These are phyloP conservation scores for Platanus orientalis DNA, from an alignment of 164 flowering plant species.

Conservation along the genomic window DNA sequence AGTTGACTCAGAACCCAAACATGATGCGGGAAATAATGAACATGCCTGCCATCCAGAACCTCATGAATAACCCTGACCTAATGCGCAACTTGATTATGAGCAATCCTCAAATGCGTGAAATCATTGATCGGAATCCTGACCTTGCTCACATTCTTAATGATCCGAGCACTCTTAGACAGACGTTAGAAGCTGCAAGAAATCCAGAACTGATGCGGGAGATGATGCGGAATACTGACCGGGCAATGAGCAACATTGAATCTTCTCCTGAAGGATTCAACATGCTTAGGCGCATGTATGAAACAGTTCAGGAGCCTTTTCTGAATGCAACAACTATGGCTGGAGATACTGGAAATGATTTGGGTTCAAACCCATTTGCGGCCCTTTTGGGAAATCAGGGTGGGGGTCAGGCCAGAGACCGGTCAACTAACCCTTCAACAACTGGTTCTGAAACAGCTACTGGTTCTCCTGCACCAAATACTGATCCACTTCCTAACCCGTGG, in stretches of 20 bases:
- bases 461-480: slow-evolving; percentile 64
- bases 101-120: slow-evolving; percentile 42
- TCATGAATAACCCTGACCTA: slow-evolving; percentile 48
- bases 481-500: slow-evolving; percentile 97
- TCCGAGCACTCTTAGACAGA: slow-evolving; percentile 76
- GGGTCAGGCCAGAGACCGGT: slow-evolving; percentile 31
- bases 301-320: slow-evolving; percentile 89
- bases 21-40: slow-evolving; percentile 53
- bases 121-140: slow-evolving; percentile 43
- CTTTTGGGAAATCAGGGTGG: slow-evolving; percentile 63
- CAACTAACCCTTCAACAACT: slow-evolving; percentile 42
- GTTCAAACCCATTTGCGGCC: slow-evolving; percentile 78
- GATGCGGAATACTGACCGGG: slow-evolving; percentile 97
- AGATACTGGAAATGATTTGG: slow-evolving; percentile 45
- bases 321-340: slow-evolving; percentile 88
- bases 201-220: slow-evolving; percentile 98
- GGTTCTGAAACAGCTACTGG: slow-evolving; percentile 47
- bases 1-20: slow-evolving; percentile 43
- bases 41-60: slow-evolving; percentile 40
- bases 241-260: slow-evolving; percentile 95
- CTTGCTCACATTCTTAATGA: slow-evolving; percentile 84
- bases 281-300: slow-evolving; percentile 98
- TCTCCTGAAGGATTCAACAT: slow-evolving; percentile 96
- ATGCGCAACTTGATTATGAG: slow-evolving; percentile 40
- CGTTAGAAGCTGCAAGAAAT: slow-evolving; percentile 86